Conservation (phyloP, 2,329 filamentous ascomycete species). For the Massarina eburnea region DNA sequence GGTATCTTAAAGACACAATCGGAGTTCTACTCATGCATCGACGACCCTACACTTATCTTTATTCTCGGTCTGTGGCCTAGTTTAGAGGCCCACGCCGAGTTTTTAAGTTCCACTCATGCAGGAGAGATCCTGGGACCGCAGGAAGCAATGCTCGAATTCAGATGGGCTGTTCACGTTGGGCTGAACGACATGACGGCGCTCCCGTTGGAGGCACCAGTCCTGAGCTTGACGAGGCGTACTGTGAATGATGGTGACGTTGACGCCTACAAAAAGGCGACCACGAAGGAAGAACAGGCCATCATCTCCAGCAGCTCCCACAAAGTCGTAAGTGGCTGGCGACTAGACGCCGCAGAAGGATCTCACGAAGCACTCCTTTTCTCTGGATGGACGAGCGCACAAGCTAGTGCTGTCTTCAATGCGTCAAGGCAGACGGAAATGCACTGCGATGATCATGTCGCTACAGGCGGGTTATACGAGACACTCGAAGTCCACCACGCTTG, state of each 20-base stretch:
- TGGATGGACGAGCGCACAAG: constrained; percentile 20
- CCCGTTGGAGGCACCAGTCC: constrained; percentile 27
- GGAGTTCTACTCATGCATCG: constrained; percentile 31
- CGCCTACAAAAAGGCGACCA: constrained; percentile 14
- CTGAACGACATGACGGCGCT: constrained; percentile 21
- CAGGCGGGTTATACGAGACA: constrained; percentile 12
- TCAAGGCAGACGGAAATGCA: constrained; percentile 6
- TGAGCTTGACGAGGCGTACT: constrained; percentile 24
- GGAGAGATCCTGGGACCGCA: constrained; percentile 31
- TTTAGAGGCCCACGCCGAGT: constrained; percentile 29
- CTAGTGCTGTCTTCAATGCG: constrained; percentile 17
- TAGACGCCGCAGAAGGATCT: constrained; percentile 16
- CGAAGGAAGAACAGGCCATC: constrained; percentile 17
- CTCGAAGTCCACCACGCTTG: constrained; percentile 18
- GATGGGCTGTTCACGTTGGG: constrained; percentile 31
- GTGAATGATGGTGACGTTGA: constrained; percentile 14
- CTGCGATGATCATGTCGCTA: constrained; percentile 8
- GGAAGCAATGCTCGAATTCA: constrained; percentile 31
- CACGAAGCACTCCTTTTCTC: constrained; percentile 27
- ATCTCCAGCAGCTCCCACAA: constrained; percentile 14
- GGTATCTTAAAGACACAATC: constrained; percentile 28
- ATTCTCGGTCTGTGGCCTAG: constrained; percentile 36
- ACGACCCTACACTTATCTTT: constrained; percentile 30
- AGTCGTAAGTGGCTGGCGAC: constrained; percentile 26
- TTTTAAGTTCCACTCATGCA: constrained; percentile 28